phyloP scores from a whole-genome alignment of 2,329 filamentous ascomycete species.

The Rhynchosporium graminicola region DNA sequence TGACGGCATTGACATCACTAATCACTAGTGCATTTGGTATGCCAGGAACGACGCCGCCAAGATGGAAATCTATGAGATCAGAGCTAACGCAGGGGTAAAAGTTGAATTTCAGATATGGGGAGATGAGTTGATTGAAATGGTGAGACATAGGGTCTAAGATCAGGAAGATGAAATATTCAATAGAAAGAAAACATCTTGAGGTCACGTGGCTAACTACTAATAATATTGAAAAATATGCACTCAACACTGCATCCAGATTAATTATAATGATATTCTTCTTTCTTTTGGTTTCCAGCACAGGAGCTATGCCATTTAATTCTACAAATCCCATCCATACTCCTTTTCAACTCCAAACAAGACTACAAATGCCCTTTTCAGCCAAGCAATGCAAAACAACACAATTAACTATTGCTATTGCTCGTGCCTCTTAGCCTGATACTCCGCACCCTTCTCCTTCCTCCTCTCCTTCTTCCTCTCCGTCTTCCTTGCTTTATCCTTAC shows the following conservation, averaged over 20 bases:
- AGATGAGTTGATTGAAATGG: no score
- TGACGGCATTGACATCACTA: slow-evolving; percentile 10
- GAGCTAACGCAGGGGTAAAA: neutral
- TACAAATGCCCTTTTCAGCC: neutral
- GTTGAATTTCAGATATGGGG: no score
- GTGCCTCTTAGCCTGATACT: slow-evolving; percentile 55
- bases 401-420: slow-evolving; percentile 29
- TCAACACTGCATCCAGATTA: no score
- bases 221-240: no score
- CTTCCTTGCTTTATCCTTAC: slow-evolving; percentile 78
- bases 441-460: slow-evolving; percentile 74
- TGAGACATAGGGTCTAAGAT: no score
- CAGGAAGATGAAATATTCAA: no score
- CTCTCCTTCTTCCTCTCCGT: slow-evolving; percentile 81
- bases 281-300: no score
- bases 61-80: neutral
- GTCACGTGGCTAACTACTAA: no score
- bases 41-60: neutral
- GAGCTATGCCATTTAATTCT: no score
- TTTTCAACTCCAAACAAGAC: neutral
- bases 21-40: slow-evolving; percentile 1
- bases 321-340: neutral
- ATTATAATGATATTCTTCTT: no score
- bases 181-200: no score
- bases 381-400: neutral